Percentiles rank a stretch among this genome's conserved stretches.
These are phyloP conservation scores for Aegilops speltoides DNA, from an alignment of 176 grass and related monocot genomes.

Conservation along the genomic window DNA sequence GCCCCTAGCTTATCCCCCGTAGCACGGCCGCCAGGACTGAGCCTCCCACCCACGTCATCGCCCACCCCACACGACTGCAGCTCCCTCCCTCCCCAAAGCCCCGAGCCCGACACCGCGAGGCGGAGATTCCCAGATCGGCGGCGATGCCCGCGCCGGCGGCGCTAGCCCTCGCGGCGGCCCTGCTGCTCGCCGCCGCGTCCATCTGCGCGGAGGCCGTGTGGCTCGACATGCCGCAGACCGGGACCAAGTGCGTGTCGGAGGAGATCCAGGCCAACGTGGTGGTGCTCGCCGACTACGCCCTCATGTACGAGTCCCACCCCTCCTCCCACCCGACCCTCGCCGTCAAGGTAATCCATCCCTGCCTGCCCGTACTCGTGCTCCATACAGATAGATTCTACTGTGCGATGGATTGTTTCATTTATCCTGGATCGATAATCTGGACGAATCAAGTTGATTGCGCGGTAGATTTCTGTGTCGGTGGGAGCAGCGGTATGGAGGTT, in stretches of 20 bases:
- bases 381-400: neutral
- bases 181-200: conserved; percentile 25
- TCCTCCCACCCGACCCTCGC: conserved; percentile 56
- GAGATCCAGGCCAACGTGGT: conserved; percentile 96
- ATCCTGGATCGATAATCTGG: neutral
- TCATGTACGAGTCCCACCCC: conserved; percentile 66
- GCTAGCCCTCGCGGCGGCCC: conserved; percentile 9
- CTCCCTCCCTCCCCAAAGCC: conserved; percentile 1
- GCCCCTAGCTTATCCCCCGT: neutral
- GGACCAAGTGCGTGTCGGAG: conserved; percentile 95
- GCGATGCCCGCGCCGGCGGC: conserved; percentile 5
- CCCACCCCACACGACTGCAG: neutral
- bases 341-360: conserved; percentile 45
- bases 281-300: conserved; percentile 74
- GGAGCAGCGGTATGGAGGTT: neutral
- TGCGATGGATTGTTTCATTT: neutral
- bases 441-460: neutral
- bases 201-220: conserved; percentile 56
- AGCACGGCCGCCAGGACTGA: too few relatives aligned
- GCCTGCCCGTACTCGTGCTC: neutral
- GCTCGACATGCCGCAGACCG: conserved; percentile 68
- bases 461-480: neutral
- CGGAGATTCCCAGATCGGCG: conserved; percentile 41
- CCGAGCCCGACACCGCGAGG: neutral
- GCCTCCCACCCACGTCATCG: neutral